Evolutionary conservation across 768 basidiomycete genomes (phyloP), one percentile per base, ranked within the genome.

Genomic region (Mycena albidolilacea): DNA sequence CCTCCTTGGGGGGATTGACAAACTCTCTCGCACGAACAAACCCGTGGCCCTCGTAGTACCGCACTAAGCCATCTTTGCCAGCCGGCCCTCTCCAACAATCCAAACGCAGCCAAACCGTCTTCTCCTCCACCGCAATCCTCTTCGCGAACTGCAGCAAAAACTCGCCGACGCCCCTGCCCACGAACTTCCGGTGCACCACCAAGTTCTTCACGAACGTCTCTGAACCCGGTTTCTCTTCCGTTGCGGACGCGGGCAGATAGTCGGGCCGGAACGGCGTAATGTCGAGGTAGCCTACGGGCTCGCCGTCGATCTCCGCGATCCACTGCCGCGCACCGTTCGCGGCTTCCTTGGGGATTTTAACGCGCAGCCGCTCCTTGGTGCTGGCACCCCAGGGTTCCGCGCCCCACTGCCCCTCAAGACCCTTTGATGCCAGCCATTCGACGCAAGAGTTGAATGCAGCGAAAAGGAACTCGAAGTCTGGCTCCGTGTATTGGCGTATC

Each of bases 321-420:
- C 69, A 74, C 15, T 59, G 38, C 19, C 64, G 63, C 15, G 57
- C 65, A 43, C 30, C 30, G 30, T 30, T 30, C 2, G 67, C 61
- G 41, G 52, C 58, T 8, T 68, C 74, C 1, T 23, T 21, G 35
- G 41, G 67, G 7, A 71, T 69, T 17, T 46, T 50, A 5, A 0
- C 30, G 50, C 57, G 67, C 3, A 71, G 6, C 39, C 43, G 19
- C 10, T 63, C 55, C 35, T 71, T 71, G 21, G 1, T 7, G 14
- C 52, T 50, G 39, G 15, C 69, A 46, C 63, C 63, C 74, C 65
- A 75, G 0, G 70, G 66, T 7, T 64, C 37, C 14, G 66, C 61
- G 23, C 74, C 74, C 74, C 74, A 75, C 64, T 75, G 74, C 21
- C n/a, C 74, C 35, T 71, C 70, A 5, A 75, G 65, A 3, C 74